phyloP scores from a whole-genome alignment of 2,329 filamentous ascomycete species.

The Trichoderma citrinoviride region DNA sequence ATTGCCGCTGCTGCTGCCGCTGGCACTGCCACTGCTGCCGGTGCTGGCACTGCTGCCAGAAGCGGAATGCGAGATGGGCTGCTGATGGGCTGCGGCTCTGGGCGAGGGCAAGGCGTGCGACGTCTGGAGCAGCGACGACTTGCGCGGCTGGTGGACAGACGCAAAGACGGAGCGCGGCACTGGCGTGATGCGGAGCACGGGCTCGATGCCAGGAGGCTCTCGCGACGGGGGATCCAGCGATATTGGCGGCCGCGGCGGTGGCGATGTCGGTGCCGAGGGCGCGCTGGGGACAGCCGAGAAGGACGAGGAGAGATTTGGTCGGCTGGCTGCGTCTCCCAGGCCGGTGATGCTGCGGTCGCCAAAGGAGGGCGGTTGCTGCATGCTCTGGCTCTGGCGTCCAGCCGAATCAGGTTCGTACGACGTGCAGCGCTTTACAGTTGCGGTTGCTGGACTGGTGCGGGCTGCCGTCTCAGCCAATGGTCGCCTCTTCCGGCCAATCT shows the following conservation, averaged over 20 bases:
- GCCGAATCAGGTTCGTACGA: too few species aligned
- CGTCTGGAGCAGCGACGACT: constrained; percentile 45
- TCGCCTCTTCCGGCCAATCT: constrained; percentile 10
- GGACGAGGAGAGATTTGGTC: background rate
- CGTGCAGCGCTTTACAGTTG: background rate
- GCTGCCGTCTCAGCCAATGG: constrained; percentile 10
- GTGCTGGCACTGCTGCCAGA: constrained; percentile 7
- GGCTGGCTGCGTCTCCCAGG: constrained; percentile 9
- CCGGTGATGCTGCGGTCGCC: constrained; percentile 22
- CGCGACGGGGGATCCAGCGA: constrained; percentile 13
- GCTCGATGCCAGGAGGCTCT: constrained; percentile 6
- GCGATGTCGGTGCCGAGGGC: constrained; percentile 17
- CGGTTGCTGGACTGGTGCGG: constrained; percentile 5
- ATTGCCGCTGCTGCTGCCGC: background rate
- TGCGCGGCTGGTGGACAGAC: constrained; percentile 40
- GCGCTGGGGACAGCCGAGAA: background rate
- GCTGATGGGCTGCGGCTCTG: background rate
- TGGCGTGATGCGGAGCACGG: constrained; percentile 27
- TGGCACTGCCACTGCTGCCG: constrained; percentile 17
- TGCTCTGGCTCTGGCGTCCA: constrained; percentile 24
- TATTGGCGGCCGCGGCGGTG: constrained; percentile 8
- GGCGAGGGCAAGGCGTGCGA: constrained; percentile 28
- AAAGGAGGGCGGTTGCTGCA: constrained; percentile 30
- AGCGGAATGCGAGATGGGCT: constrained; percentile 23
- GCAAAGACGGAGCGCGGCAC: constrained; percentile 32